Percentiles rank a stretch among this genome's conserved stretches.
phyloP scores from a whole-genome alignment of 768 basidiomycete species.

The Amanita molliuscula region DNA sequence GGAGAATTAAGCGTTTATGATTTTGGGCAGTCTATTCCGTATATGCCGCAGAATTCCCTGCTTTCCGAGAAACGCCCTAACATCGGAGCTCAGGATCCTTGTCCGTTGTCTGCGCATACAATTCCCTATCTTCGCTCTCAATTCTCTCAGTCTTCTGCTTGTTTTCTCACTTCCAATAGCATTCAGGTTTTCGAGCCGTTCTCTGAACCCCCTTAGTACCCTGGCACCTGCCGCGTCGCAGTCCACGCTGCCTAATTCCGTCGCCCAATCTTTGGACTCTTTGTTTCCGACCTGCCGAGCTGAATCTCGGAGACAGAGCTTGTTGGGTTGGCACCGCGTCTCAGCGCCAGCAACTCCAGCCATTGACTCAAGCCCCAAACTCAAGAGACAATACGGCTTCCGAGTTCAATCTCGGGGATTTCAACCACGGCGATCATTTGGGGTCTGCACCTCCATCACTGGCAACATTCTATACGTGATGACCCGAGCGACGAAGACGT shows the following conservation, averaged over 20 bases:
- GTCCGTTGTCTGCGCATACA: slow-evolving; percentile 7
- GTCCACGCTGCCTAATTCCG: background rate
- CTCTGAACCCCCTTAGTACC: slow-evolving; percentile 30
- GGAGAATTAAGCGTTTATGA: slow-evolving; percentile 64
- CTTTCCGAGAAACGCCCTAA: slow-evolving; percentile 23
- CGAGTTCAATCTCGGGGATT: slow-evolving; percentile 18
- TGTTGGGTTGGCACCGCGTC: slow-evolving; percentile 29
- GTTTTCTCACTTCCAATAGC: slow-evolving; percentile 11
- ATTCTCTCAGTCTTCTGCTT: slow-evolving; percentile 8
- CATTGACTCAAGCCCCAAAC: slow-evolving; percentile 17
- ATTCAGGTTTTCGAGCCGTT: slow-evolving; percentile 47
- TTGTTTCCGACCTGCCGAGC: slow-evolving; percentile 18
- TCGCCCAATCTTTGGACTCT: slow-evolving; percentile 15
- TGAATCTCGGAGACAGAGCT: slow-evolving; percentile 16
- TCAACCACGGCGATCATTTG: slow-evolving; percentile 16
- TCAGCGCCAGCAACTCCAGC: slow-evolving; percentile 17
- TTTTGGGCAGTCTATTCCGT: slow-evolving; percentile 29
- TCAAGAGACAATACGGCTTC: slow-evolving; percentile 21
- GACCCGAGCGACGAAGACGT: slow-evolving; percentile 72
- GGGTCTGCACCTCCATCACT: slow-evolving; percentile 22
- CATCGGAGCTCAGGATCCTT: slow-evolving; percentile 3
- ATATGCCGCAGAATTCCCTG: slow-evolving; percentile 32
- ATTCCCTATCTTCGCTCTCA: slow-evolving; percentile 6
- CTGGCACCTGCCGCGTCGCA: slow-evolving; percentile 20
- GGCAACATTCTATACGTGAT: too few relatives aligned